A percentile compares a stretch with the other conserved stretches of the same genome.
Conservation (phyloP, 371 early-diverging fungal species). For the Apophysomyces ossiformis region DNA sequence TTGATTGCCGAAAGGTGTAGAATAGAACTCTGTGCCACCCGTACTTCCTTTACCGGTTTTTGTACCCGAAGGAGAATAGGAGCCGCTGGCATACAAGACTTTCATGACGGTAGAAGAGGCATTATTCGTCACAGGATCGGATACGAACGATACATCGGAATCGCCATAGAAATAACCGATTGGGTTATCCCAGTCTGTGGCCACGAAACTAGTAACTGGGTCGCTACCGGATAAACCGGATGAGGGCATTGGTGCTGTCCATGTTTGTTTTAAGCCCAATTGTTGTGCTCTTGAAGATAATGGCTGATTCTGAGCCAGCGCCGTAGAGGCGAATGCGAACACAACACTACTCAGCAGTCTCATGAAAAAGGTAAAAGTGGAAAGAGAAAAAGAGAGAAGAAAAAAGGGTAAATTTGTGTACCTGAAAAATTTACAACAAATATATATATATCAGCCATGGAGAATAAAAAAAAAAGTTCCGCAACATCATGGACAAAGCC, state of each 20-base stretch:
- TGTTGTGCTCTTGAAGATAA: conserved; percentile 24
- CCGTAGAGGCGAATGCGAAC: conserved; percentile 7
- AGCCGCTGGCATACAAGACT: conserved; percentile 49
- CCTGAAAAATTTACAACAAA: too few relatives aligned
- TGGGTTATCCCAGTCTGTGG: conserved; percentile 30
- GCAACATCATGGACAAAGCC: too few relatives aligned
- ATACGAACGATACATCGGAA: conserved; percentile 46
- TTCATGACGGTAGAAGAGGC: conserved; percentile 34
- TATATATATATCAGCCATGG: too few relatives aligned
- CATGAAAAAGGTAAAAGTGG: conserved; percentile 18
- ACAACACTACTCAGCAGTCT: background rate
- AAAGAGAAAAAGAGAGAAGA: conserved; percentile 14
- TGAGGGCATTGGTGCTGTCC: conserved; percentile 38
- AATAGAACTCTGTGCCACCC: conserved; percentile 55
- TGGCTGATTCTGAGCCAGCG: conserved; percentile 13
- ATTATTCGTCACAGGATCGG: conserved; percentile 44
- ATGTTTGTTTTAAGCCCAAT: conserved; percentile 37
- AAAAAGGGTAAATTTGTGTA: conserved; percentile 3
- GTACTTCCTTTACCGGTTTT: conserved; percentile 25
- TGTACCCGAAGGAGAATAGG: conserved; percentile 38
- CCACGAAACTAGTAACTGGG: conserved; percentile 19
- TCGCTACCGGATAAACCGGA: conserved; percentile 6
- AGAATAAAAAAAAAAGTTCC: too few relatives aligned
- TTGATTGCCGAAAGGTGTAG: conserved; percentile 39
- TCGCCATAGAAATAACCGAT: conserved; percentile 23